Base-by-base conservation (phyloP, 768 basidiomycete genomes). In the Lactifluus hygrophoroides region DNA sequence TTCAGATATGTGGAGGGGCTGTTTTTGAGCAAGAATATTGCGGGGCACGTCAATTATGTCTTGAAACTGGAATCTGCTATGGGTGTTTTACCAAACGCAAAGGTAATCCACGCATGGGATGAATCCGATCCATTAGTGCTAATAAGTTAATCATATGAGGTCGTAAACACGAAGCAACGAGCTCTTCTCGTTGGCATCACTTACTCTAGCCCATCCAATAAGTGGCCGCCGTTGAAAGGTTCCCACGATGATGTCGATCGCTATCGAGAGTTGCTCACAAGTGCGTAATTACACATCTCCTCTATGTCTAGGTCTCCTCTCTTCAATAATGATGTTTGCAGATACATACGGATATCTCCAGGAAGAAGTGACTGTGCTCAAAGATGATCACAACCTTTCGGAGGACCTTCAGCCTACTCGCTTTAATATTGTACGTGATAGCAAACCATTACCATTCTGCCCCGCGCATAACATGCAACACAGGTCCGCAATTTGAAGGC, bases 101-200 rank as follows among this genome's bases (percentile, higher is more conserved):
- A 32, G 30, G 30, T 32, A 32, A 32, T 32, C 30, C n/a, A n/a
- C n/a, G n/a, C n/a, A n/a, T n/a, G n/a, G n/a, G n/a, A n/a, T n/a
- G n/a, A n/a, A n/a, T n/a, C n/a, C n/a, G 32, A 32, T 32, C 32
- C 5, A 10, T 32, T 32, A 10, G 32, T 32, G 10, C 32, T 32
- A 32, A 32, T 32, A 10, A 40, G 14, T 40, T 7, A 7, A 7
- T 16, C 38, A 16, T 14, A 14, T 5, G 14, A 14, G 14, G 14
- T n/a, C 38, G 14, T 44, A 19, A 9, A 45, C 6, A 19, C 17
- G 11, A 62, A 50, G 43, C 54, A 57, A n/a, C 54, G 52, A 16
- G 65, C 65, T n/a, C 40, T 66, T 17, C 64, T 66, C 28, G 53
- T 66, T 5, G 64, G 64, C 25, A 65, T 66, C 32, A 30, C 44